Base-by-base conservation (phyloP, 768 basidiomycete species). In the Tylopilus balloui region DNA sequence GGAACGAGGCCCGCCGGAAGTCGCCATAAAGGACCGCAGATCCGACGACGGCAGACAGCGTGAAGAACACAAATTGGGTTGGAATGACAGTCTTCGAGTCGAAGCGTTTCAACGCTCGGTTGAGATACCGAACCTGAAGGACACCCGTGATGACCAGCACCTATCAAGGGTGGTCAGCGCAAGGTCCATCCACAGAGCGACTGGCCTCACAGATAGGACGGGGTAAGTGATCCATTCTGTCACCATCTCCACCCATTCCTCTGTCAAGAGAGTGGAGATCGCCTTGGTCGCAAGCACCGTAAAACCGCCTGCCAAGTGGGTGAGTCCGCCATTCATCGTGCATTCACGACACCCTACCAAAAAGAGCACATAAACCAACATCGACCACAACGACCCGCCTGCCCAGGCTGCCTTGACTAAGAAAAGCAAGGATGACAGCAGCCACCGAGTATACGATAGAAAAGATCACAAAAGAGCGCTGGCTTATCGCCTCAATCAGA, bases 41-140 rank as follows among this genome's bases (percentile, higher is more conserved):
- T 23, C 94, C 95, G 47, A 89, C 72, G 57, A 99, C 94, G 5
- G 91, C 92, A 5, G 90, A 92, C 29, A 98, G 74, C 21, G 90
- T 94, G 72, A 98, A 98, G 48, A 92, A 76, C 25, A 95, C 92
- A 65, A 96, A 98, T 73, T 97, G 94, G 13, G 84, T 85, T 5
- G 94, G 95, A 54, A 98, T 91, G 21, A 97, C 94, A 45, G 85
- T 88, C 72, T 96, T 95, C 67, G 88, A 84, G 62, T 96, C 92
- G 65, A 97, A 98, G 19, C 84, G 80, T 83, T 91, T 94, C 39
- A 97, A 67, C 7, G 94, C 93, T 49, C 90, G 75, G 58, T 91
- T 91, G 44, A 90, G 75, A 62, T 91, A 92, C 56, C 78, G 76
- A 52, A 92, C 85, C 70, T 92, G 90, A n/a, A 88, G 83, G 41